These are phyloP conservation scores for Kwoniella heveanensis DNA, from an alignment of 768 basidiomycete species.

Conservation along the genomic window DNA sequence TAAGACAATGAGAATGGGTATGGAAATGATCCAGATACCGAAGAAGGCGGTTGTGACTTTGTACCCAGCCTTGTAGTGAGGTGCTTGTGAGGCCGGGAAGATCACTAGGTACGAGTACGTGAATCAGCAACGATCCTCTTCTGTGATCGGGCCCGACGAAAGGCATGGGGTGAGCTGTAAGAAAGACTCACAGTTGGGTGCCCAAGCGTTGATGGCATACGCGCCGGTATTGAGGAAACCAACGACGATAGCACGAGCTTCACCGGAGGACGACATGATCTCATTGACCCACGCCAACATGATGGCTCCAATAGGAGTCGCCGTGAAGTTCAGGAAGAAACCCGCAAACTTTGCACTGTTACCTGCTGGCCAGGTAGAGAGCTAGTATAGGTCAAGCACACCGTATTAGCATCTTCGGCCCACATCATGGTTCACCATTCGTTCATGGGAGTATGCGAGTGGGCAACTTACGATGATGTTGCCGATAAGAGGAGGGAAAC, in stretches of 20 bases:
- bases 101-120: too few species aligned
- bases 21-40: slow-evolving; percentile 20
- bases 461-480: slow-evolving; percentile 25
- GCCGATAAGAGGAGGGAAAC: slow-evolving; percentile 29
- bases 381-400: slow-evolving; percentile 4
- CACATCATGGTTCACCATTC: background rate
- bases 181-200: slow-evolving; percentile 25
- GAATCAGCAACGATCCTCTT: too few species aligned
- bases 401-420: background rate
- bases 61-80: slow-evolving; percentile 42
- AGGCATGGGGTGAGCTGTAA: too few species aligned
- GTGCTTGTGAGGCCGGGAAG: slow-evolving; percentile 43
- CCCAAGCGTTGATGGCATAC: slow-evolving; percentile 35
- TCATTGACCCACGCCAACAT: slow-evolving; percentile 40
- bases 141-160: too few species aligned
- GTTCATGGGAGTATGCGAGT: background rate
- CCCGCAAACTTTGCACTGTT: slow-evolving; percentile 27
- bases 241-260: slow-evolving; percentile 31
- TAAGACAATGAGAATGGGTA: slow-evolving; percentile 12
- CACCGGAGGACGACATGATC: slow-evolving; percentile 25
- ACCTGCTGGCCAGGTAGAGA: slow-evolving; percentile 24
- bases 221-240: slow-evolving; percentile 34
- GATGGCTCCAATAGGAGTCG: slow-evolving; percentile 29
- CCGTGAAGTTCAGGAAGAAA: slow-evolving; percentile 30
- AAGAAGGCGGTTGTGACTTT: slow-evolving; percentile 36